A percentile compares a stretch with the other conserved stretches of the same genome.
phyloP scores from a whole-genome alignment of 106 monocot genomes.

The Posidonia australis region DNA sequence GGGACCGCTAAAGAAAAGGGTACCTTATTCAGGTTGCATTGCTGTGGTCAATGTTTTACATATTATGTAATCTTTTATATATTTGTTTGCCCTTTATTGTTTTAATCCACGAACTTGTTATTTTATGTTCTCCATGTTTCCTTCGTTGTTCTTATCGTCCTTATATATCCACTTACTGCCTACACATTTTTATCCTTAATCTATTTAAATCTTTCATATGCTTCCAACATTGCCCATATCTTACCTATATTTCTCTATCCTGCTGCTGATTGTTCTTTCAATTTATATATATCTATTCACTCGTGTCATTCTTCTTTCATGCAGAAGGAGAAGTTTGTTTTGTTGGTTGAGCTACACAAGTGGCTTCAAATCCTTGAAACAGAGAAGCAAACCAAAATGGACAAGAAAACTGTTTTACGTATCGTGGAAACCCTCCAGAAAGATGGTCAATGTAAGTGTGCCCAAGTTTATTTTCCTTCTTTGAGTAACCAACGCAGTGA shows the following conservation, averaged over 20 bases:
- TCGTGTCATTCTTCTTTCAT: neutral
- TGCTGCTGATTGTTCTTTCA: neutral
- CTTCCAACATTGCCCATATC: neutral
- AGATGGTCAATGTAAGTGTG: constrained; percentile 15
- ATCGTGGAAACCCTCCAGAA: constrained; percentile 10
- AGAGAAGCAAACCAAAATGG: constrained; percentile 20
- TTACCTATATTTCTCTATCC: neutral
- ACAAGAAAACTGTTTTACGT: constrained; percentile 20
- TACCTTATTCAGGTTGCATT: no score
- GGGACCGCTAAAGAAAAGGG: no score
- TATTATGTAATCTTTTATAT: no score
- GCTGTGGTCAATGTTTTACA: no score
- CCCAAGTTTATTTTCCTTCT: constrained; percentile 16
- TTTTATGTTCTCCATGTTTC: no score
- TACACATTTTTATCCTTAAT: no score
- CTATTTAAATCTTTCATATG: no score
- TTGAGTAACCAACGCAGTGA: constrained; percentile 9
- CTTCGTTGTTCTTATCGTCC: no score
- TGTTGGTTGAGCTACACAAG: constrained; percentile 15
- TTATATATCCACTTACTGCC: no score
- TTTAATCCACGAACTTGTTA: no score
- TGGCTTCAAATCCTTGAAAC: constrained; percentile 24
- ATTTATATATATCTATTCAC: neutral
- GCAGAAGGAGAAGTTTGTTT: constrained; percentile 25
- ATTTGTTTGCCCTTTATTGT: no score